These are phyloP conservation scores for Brasenia schreberi DNA, from an alignment of 164 flowering plant species.

Conservation along the genomic window DNA sequence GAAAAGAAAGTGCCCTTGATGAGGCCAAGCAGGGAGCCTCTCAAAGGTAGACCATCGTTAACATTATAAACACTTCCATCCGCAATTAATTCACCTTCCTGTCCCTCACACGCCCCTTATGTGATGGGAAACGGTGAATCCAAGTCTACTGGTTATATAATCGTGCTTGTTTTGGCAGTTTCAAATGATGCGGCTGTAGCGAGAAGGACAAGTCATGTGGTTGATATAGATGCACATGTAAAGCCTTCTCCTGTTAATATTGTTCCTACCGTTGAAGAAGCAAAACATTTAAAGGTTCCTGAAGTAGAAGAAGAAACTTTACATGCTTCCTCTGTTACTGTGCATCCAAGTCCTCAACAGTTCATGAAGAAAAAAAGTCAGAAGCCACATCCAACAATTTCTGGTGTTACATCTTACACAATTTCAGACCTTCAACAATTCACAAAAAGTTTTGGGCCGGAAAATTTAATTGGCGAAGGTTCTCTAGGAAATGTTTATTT, in stretches of 20 bases:
- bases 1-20: slow-evolving; percentile 16
- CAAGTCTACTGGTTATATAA: too few relatives aligned
- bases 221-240: slow-evolving; percentile 8
- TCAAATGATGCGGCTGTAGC: slow-evolving; percentile 9
- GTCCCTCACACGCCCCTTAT: background rate
- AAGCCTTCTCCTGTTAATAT: slow-evolving; percentile 22
- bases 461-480: slow-evolving; percentile 65
- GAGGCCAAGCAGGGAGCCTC: slow-evolving; percentile 11
- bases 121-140: slow-evolving; percentile 1
- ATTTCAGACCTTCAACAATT: slow-evolving; percentile 72
- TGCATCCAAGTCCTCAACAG: background rate
- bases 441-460: slow-evolving; percentile 71
- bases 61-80: background rate
- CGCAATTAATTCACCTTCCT: background rate
- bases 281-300: slow-evolving; percentile 4
- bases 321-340: background rate
- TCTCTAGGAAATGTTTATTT: slow-evolving; percentile 61
- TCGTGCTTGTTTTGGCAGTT: slow-evolving; percentile 5
- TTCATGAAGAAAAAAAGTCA: background rate
- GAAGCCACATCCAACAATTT: slow-evolving; percentile 13
- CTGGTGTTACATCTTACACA: slow-evolving; percentile 33
- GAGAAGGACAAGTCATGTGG: slow-evolving; percentile 13
- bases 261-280: slow-evolving; percentile 13
- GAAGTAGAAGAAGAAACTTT: background rate
- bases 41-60: slow-evolving; percentile 11